Evolutionary conservation across 176 grass and related monocot genomes (phyloP), one percentile per base, ranked within the genome.

Genomic region (Typha latifolia): DNA sequence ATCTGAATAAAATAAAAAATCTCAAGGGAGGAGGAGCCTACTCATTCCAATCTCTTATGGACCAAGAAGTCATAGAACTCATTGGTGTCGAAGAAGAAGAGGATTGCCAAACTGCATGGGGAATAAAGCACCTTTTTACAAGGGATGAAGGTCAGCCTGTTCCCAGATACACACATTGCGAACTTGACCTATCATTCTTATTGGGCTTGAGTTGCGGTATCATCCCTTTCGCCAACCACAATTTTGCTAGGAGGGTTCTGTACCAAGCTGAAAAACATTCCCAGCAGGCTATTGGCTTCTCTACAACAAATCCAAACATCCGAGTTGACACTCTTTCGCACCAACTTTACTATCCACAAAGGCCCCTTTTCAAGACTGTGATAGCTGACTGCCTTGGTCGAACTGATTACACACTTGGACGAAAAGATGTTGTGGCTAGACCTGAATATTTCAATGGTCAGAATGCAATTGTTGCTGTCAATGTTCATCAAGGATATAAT

Each of bases 41-140:
- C 64, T 80, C 88, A 49, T 97, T 97, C 77, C 78, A 89, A 48
- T 78, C 69, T 72, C 62, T 97, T 68, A 70, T 92, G 78, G 88
- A 97, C 37, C 85, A 97, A 79, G 88, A 84, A 90, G 84, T 97
- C 63, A 80, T 91, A 49, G 93, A 97, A 77, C 78, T 85, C 26
- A 87, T 97, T 72, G 88, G 93, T 52, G 88, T 97, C 52, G 88
- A 97, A 80, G 93, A 97, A 69, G 93, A 97, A 69, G 88, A 97
- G 72, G 88, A 97, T 72, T 84, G 85, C 61, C 70, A 74, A 67
- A 82, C 78, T 62, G 94, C 94, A 20, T 92, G 85, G 89, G 89
- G 83, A 76, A 87, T 97, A 53, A 92, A 70, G 73, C 61, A 85
- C 70, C 72, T 97, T 55, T 69, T 96, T 75, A 62, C 4, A 22